Evolutionary conservation across 176 grass and related monocot species (phyloP).

Genomic region (Oryza punctata): DNA sequence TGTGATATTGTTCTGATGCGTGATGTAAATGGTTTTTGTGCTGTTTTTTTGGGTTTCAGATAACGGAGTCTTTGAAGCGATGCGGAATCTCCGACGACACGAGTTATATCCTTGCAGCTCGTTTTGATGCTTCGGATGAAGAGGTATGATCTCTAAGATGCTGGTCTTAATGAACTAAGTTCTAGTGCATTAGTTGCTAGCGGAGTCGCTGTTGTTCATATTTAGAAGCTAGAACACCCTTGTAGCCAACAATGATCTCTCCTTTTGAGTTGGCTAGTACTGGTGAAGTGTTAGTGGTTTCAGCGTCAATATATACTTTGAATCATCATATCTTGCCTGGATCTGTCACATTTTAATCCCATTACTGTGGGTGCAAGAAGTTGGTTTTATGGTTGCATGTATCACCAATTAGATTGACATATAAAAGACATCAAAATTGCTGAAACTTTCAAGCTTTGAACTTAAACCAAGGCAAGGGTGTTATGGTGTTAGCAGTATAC

Average conservation of each 20-base stretch:
- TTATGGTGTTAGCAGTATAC: background rate
- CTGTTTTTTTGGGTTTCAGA: conserved; percentile 44
- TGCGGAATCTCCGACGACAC: conserved; percentile 82
- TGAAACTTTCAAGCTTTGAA: conserved; percentile 17
- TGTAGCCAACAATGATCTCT: background rate
- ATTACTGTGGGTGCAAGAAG: background rate
- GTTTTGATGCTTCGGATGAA: conserved; percentile 82
- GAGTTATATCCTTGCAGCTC: conserved; percentile 75
- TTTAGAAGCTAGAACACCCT: background rate
- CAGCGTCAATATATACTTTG: background rate
- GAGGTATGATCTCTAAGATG: conserved; percentile 48
- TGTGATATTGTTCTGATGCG: background rate
- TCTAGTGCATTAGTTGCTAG: background rate
- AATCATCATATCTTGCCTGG: background rate
- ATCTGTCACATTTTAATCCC: background rate
- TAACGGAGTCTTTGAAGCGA: conserved; percentile 79
- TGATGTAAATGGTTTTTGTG: background rate
- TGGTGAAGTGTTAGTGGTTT: background rate
- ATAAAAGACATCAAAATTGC: background rate
- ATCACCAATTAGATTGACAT: background rate
- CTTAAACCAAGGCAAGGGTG: background rate
- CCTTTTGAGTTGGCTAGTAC: background rate
- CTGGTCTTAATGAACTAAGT: background rate
- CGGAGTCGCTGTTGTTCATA: background rate
- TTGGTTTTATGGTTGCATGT: background rate